Conservation (phyloP, 2,329 filamentous ascomycete species). For the Penicillium thymicola region DNA sequence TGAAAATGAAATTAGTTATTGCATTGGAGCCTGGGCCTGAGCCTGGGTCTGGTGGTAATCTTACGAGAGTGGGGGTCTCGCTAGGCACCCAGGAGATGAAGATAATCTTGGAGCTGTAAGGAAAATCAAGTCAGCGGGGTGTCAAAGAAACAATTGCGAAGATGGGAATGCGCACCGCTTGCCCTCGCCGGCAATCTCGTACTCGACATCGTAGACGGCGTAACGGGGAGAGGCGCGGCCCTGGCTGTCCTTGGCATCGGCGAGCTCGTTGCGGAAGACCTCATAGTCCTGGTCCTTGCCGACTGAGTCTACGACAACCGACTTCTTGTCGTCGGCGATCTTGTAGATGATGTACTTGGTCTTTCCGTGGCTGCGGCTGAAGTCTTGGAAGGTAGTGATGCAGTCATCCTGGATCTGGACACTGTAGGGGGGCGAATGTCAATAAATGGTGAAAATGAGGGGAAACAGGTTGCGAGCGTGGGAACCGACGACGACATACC, state of each 20-base stretch:
- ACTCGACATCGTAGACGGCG: conserved; percentile 51
- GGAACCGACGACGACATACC: conserved; percentile 23
- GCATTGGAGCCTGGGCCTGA: neutral
- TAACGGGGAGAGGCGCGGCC: conserved; percentile 48
- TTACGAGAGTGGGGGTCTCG: conserved; percentile 41
- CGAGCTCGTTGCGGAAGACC: conserved; percentile 47
- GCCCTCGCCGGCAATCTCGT: conserved; percentile 48
- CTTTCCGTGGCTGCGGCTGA: conserved; percentile 45
- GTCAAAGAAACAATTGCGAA: neutral
- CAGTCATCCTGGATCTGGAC: conserved; percentile 48
- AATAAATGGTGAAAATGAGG: conserved; percentile 15
- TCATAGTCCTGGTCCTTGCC: conserved; percentile 48
- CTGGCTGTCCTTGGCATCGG: conserved; percentile 40
- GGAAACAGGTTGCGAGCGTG: conserved; percentile 4
- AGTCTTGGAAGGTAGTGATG: conserved; percentile 46
- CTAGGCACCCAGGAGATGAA: conserved; percentile 50
- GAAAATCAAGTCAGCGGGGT: conserved; percentile 16
- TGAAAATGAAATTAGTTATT: conserved; percentile 22
- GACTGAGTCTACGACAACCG: conserved; percentile 48
- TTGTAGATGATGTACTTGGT: conserved; percentile 53
- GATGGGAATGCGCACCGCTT: conserved; percentile 40
- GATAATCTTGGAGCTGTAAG: conserved; percentile 48
- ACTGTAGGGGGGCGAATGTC: conserved; percentile 31
- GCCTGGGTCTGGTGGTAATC: conserved; percentile 13
- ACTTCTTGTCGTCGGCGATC: conserved; percentile 50